A percentile compares a stretch with the other conserved stretches of the same genome.
Conservation (phyloP, 257 asterid species). For the Solanum raphanifolium region DNA sequence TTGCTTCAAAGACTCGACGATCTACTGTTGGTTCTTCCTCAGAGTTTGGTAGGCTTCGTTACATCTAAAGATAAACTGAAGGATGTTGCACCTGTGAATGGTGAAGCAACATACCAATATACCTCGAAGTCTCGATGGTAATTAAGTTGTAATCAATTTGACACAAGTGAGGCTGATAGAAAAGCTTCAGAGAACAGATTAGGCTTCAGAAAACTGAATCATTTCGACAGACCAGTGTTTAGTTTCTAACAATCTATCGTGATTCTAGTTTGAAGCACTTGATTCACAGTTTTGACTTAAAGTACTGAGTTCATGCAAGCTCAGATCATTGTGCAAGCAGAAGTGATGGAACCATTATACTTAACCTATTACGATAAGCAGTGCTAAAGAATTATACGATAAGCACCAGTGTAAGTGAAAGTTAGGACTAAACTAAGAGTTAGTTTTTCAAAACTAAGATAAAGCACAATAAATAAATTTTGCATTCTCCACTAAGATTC, state of each 20-base stretch:
- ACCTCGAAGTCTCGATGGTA: not conserved
- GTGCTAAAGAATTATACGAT: too few species aligned
- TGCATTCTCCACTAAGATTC: not conserved
- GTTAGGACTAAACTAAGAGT: not conserved
- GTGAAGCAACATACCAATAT: not conserved
- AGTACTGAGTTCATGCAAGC: not conserved
- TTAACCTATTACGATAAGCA: too few species aligned
- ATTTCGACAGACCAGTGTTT: conserved; percentile 12
- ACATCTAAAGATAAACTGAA: not conserved
- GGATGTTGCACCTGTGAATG: not conserved
- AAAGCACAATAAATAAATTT: not conserved
- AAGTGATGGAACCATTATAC: not conserved
- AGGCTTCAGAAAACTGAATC: conserved; percentile 63
- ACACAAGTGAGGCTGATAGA: conserved; percentile 68
- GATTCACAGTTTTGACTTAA: not conserved
- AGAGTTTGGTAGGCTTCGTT: not conserved
- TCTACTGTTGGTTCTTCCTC: not conserved
- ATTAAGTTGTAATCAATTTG: not conserved
- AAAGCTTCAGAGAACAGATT: conserved; percentile 87
- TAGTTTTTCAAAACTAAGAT: not conserved
- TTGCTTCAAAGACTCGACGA: not conserved
- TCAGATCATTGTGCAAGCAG: not conserved
- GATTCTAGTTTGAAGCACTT: not conserved
- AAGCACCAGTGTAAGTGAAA: not conserved
- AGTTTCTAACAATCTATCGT: not conserved